Evolutionary conservation across 139 green algal species (phyloP).

Genomic region (Prasinococcaceae sp.): DNA sequence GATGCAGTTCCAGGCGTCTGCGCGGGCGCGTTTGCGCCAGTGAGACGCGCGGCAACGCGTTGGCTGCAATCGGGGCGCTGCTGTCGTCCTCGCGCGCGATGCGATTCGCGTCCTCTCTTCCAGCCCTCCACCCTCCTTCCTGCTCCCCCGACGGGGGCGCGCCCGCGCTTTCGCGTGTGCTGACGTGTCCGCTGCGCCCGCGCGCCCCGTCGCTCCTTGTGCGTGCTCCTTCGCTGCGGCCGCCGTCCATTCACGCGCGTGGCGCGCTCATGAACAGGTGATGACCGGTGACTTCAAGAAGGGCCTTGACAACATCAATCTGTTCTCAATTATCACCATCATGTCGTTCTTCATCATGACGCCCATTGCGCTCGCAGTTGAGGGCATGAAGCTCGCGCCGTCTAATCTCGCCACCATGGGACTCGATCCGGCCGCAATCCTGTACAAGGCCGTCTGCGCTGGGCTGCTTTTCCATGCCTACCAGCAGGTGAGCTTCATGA

Average conservation of each 20-base stretch:
- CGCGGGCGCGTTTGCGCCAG: no score
- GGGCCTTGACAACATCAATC: slow-evolving; percentile 71
- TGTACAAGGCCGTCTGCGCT: slow-evolving; percentile 38
- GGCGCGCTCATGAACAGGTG: background rate
- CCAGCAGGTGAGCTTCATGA: slow-evolving; percentile 78
- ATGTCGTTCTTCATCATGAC: slow-evolving; percentile 63
- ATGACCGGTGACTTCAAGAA: background rate
- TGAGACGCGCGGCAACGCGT: background rate
- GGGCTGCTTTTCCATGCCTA: slow-evolving; percentile 91
- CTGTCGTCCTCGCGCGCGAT: no score
- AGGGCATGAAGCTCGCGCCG: slow-evolving; percentile 51
- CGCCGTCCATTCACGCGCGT: background rate
- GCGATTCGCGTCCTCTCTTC: no score
- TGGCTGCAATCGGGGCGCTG: background rate
- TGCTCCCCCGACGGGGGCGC: no score
- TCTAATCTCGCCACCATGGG: slow-evolving; percentile 15
- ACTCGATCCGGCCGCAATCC: slow-evolving; percentile 30
- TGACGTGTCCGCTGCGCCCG: no score
- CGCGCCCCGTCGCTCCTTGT: no score
- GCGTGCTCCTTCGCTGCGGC: no score
- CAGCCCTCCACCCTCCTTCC: no score
- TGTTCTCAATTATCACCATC: slow-evolving; percentile 94
- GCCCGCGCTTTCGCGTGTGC: no score
- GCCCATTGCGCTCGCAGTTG: slow-evolving; percentile 47
- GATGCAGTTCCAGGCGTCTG: no score